These are phyloP conservation scores for Pseudonitzschia multiseries DNA, from an alignment of 108 stramenopile species.

Conservation along the genomic window DNA sequence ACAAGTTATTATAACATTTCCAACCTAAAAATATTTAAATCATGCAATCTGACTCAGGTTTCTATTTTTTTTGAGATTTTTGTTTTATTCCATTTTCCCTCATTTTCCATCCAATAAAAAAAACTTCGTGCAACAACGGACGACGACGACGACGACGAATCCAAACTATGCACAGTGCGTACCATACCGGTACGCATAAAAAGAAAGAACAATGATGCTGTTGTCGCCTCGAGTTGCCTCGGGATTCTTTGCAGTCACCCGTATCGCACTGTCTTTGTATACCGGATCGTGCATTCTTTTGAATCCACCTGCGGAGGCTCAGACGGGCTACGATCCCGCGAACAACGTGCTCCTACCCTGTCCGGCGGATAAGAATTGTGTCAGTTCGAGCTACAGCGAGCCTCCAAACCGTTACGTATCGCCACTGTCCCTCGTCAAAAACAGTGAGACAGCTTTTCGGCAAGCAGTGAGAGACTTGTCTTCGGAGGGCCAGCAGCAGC, in stretches of 20 bases:
- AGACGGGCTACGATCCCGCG: background rate
- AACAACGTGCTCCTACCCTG: background rate
- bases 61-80: too few relatives aligned
- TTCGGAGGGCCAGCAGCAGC: background rate
- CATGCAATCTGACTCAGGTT: too few relatives aligned
- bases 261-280: background rate
- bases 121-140: too few relatives aligned
- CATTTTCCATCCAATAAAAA: too few relatives aligned
- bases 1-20: too few relatives aligned
- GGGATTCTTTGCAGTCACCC: background rate
- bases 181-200: too few relatives aligned
- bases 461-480: conserved; percentile 30
- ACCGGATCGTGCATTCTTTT: background rate
- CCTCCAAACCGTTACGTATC: conserved; percentile 40
- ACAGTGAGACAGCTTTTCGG: conserved; percentile 21
- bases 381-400: conserved; percentile 29
- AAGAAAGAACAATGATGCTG: background rate
- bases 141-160: too few relatives aligned
- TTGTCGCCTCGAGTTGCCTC: background rate
- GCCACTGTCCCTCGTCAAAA: conserved; percentile 26
- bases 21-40: too few relatives aligned
- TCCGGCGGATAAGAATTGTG: conserved; percentile 18
- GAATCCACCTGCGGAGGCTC: background rate
- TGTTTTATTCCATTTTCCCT: too few relatives aligned
- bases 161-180: too few relatives aligned